Conservation (phyloP, 2,329 filamentous ascomycete species). For the Bipolaris oryzae region DNA sequence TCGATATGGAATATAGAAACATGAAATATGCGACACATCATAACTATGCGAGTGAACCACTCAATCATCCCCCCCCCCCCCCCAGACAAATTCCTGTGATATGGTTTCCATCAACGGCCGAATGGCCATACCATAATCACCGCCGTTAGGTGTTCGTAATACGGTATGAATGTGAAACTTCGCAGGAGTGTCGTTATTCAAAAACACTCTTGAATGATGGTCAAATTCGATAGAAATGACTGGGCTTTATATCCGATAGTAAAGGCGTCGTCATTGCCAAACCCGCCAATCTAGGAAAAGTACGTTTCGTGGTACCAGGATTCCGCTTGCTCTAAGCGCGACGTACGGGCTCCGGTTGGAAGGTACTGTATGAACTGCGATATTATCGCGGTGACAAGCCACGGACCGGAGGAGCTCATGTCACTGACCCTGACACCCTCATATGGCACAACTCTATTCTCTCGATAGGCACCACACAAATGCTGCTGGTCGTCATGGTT, state of each 20-base stretch:
- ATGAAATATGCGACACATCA: background rate
- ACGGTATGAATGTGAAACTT: conserved; percentile 83
- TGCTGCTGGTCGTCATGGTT: conserved; percentile 71
- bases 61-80: background rate
- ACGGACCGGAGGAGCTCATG: conserved; percentile 58
- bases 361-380: conserved; percentile 72
- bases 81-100: conserved; percentile 3
- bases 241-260: conserved; percentile 77
- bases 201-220: conserved; percentile 78
- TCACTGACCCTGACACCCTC: conserved; percentile 65
- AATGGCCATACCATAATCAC: conserved; percentile 72
- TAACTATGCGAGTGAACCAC: too few species aligned
- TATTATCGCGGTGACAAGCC: conserved; percentile 63
- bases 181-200: conserved; percentile 72
- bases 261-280: conserved; percentile 72
- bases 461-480: conserved; percentile 76
- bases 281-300: conserved; percentile 79
- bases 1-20: too few species aligned
- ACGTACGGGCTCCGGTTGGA: conserved; percentile 61
- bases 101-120: conserved; percentile 30
- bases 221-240: conserved; percentile 79
- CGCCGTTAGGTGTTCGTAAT: conserved; percentile 72
- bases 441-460: conserved; percentile 77
- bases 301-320: conserved; percentile 69
- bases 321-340: conserved; percentile 62